Conservation (phyloP, 257 asterid genomes). For the Leptodermis oblonga region DNA sequence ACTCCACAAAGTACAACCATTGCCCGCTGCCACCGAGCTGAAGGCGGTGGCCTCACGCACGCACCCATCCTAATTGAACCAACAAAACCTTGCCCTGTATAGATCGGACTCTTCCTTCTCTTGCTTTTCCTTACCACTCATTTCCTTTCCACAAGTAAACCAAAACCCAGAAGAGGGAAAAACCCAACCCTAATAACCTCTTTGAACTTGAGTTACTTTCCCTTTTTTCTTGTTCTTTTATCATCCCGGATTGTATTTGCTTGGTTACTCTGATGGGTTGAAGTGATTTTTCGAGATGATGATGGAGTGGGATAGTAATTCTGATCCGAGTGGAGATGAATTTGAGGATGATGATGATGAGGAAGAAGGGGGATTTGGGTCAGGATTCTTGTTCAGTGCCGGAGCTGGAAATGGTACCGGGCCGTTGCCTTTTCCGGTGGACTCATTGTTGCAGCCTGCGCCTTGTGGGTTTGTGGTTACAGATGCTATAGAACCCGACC, state of each 20-base stretch:
- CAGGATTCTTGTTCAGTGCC: conserved; percentile 79
- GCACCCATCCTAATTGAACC: not conserved
- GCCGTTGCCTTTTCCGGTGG: conserved; percentile 66
- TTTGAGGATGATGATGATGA: conserved; percentile 48
- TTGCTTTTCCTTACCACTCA: conserved; percentile 11
- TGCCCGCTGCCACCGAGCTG: not conserved
- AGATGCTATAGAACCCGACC: conserved; percentile 86
- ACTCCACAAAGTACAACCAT: not conserved
- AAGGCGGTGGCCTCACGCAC: conserved; percentile 9
- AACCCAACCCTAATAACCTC: not conserved
- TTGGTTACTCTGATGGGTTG: conserved; percentile 17
- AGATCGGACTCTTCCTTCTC: not conserved
- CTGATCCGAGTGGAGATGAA: conserved; percentile 69
- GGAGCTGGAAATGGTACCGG: conserved; percentile 34
- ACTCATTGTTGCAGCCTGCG: conserved; percentile 65
- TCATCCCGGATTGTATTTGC: not conserved
- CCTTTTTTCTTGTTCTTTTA: not conserved
- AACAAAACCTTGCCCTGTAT: not conserved
- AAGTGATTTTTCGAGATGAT: conserved; percentile 8
- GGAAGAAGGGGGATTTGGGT: conserved; percentile 34
- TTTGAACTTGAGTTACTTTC: not conserved
- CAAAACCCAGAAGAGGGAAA: not conserved
- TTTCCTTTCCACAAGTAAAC: not conserved
- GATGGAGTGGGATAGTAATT: conserved; percentile 96
- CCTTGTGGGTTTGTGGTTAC: conserved; percentile 92